Conservation (phyloP, 345 rosid species). For the Syzygium aqueum region DNA sequence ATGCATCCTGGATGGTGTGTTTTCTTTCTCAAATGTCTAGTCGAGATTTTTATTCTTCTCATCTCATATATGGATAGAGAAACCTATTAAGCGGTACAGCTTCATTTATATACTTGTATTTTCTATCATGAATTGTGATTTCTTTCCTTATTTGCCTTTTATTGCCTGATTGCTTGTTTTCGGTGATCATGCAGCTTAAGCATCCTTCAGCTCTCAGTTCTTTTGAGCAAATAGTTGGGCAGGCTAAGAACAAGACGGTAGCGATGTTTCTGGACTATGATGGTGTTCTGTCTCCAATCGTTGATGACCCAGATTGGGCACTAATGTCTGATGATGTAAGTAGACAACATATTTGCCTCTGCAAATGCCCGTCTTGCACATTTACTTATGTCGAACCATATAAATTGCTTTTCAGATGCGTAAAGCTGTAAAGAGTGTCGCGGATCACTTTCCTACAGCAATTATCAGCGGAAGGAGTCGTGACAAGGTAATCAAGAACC, state of each 20-base stretch:
- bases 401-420: slow-evolving; percentile 57
- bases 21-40: not conserved
- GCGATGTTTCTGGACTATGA: slow-evolving; percentile 89
- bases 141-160: not conserved
- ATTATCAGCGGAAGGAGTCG: slow-evolving; percentile 96
- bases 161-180: not conserved
- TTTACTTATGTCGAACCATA: not conserved
- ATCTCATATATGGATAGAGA: not conserved
- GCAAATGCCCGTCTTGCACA: not conserved
- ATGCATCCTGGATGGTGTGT: slow-evolving; percentile 71
- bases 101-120: not conserved
- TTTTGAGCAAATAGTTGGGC: slow-evolving; percentile 43
- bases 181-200: slow-evolving; percentile 40
- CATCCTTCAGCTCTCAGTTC: slow-evolving; percentile 76
- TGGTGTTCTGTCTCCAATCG: slow-evolving; percentile 92
- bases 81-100: not conserved
- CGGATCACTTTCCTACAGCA: slow-evolving; percentile 81
- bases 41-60: not conserved
- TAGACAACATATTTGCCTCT: not conserved
- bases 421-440: slow-evolving; percentile 66
- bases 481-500: slow-evolving; percentile 40
- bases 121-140: not conserved
- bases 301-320: slow-evolving; percentile 78
- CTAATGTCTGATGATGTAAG: slow-evolving; percentile 74
- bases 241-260: slow-evolving; percentile 62